Evolutionary conservation across 768 basidiomycete genomes (phyloP), one percentile per base, ranked within the genome.

Genomic region (Tulasnella sp.): DNA sequence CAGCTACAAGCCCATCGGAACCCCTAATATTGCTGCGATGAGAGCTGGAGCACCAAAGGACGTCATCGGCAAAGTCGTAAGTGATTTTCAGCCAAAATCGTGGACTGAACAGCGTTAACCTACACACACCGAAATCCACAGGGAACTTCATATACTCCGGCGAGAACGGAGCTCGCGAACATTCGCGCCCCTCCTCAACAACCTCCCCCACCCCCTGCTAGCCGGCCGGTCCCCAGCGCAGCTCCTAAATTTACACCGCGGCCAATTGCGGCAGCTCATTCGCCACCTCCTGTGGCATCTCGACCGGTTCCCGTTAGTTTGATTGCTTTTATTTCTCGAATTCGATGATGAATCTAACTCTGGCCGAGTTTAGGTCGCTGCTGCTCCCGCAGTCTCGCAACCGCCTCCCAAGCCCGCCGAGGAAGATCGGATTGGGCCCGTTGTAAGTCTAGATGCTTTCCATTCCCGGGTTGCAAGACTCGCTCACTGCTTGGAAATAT

Each of bases 361-460:
- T 7, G 3, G n/a, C n/a, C 2, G 18, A 74, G 24, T 58, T 31
- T 18, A 79, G 78, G 21, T 68, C 14, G 27, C 68, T 0, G 84
- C 87, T 0, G 87, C 87, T n/a, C 81, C 83, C 4, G 82, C 90
- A 3, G 89, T 92, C 0, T 88, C 85, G 21, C 75, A 84, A 0
- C 78, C 84, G 12, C 82, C 84, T 62, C 76, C 84, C 1, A 95
- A 94, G 82, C 93, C 94, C 18, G 85, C 88, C 0, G 91, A 92
- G 78, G 93, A 96, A 0, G 94, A 97, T 85, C 91, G 91, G 6
- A 97, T 97, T 82, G 93, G 88, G 0, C 94, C 94, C 1, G 92
- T 96, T 27, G 87, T 88, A 80, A 83, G 87, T 82, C 16, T 39
- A 56, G 19, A 21, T 72, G 44, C 40, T 62, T 56, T 74, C 14